Evolutionary conservation across 441 rosid species (phyloP), one percentile per base, ranked within the genome.

Genomic region (Pelargonium fulgidum): DNA sequence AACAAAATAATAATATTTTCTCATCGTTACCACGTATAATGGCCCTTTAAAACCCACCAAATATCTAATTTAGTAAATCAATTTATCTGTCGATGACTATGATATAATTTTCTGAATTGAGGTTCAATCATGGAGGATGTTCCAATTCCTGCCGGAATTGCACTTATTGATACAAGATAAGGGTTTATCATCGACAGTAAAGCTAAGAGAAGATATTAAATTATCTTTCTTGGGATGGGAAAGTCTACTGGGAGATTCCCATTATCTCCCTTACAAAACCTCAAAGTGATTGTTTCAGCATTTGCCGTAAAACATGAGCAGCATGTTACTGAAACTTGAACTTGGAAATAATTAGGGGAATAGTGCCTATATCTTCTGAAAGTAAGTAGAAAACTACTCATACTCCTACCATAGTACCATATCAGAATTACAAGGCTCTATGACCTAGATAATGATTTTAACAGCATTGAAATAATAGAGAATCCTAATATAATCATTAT

Each of bases 261-360:
- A 14, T 16, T 0, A 54, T 14, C 20, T 9, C 50, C 50, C 24
- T 6, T 2, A 7, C 14, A 7, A 54, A 54, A 54, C 17, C 5
- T 14, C 61, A 54, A 14, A 54, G 22, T 54, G 61, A 54, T 54
- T 54, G 61, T 20, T 54, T 17, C 61, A 26, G 61, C 61, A 54
- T 7, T 54, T 16, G 12, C 19, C 20, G 9, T 17, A 54, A 54
- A 54, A 54, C 61, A 26, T 16, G 22, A 54, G 17, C 9, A 54
- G 22, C 22, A 17, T 54, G 7, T 54, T 22, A 9, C 3, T 54
- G 7, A 0, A 16, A 16, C 22, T 54, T 54, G 22, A 54, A 54
- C 24, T 54, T 54, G 12, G 16, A 52, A 52, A 3, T 1, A 14
- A 2, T 52, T 3, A 14, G 1, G 3, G 19, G 1, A 26, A 26